A percentile compares a stretch with the other conserved stretches of the same genome.
These are phyloP conservation scores for Ilyonectria destructans DNA, from an alignment of 2,329 filamentous ascomycete genomes.

Conservation along the genomic window DNA sequence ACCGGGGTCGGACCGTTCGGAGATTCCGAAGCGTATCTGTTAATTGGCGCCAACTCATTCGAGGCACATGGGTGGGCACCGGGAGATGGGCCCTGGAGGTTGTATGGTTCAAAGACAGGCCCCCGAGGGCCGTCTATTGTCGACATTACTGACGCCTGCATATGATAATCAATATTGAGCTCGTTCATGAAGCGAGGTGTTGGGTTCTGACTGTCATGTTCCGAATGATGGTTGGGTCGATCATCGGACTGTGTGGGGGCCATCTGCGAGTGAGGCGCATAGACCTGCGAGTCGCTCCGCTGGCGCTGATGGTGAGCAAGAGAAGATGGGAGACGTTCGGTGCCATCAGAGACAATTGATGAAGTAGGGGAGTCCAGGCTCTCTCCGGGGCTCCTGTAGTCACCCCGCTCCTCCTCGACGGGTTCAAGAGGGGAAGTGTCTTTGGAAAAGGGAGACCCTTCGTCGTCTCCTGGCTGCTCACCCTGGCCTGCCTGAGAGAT, in stretches of 20 bases:
- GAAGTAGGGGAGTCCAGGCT: slow-evolving; percentile 33
- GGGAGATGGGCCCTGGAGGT: slow-evolving; percentile 11
- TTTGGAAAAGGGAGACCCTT: slow-evolving; percentile 41
- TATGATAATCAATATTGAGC: slow-evolving; percentile 42
- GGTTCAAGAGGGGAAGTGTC: slow-evolving; percentile 49
- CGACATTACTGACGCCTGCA: slow-evolving; percentile 37
- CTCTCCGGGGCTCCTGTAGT: slow-evolving; percentile 35
- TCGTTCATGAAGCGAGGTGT: slow-evolving; percentile 34
- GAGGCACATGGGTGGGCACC: slow-evolving; percentile 18
- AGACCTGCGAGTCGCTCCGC: slow-evolving; percentile 29
- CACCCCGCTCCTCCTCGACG: slow-evolving; percentile 43
- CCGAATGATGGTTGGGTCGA: slow-evolving; percentile 39
- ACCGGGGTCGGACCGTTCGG: slow-evolving; percentile 12
- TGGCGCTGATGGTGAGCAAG: slow-evolving; percentile 33
- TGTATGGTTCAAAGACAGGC: slow-evolving; percentile 33
- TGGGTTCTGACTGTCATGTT: slow-evolving; percentile 47
- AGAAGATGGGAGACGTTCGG: slow-evolving; percentile 23
- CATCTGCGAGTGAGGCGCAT: slow-evolving; percentile 26
- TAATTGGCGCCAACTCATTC: slow-evolving; percentile 31
- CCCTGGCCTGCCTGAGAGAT: slow-evolving; percentile 25
- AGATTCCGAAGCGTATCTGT: slow-evolving; percentile 18
- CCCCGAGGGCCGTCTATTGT: slow-evolving; percentile 35
- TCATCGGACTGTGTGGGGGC: slow-evolving; percentile 30
- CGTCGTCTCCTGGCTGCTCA: slow-evolving; percentile 38
- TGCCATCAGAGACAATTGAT: slow-evolving; percentile 33